phyloP scores from a whole-genome alignment of 106 monocot species.

The Acanthochlamys bracteata region DNA sequence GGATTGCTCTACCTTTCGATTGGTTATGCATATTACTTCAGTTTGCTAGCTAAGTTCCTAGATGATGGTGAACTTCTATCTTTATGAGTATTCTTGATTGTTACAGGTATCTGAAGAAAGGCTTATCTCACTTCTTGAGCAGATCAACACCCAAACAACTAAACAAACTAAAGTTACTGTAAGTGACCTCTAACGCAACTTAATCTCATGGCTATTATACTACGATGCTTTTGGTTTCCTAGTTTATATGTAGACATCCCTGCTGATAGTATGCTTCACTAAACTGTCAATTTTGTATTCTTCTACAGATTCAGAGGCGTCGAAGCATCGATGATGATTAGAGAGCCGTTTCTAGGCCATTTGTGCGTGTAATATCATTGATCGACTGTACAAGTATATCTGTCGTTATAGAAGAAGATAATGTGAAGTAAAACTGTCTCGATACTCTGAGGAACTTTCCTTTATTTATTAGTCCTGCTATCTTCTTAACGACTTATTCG shows the following conservation, averaged over 20 bases:
- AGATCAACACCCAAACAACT: conserved; percentile 64
- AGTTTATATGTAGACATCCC: background rate
- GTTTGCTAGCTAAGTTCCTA: background rate
- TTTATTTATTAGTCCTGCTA: too few relatives aligned
- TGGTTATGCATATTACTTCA: background rate
- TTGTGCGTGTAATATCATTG: background rate
- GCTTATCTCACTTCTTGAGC: conserved; percentile 68
- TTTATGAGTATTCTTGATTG: background rate
- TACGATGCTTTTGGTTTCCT: background rate
- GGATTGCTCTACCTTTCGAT: background rate
- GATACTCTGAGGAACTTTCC: too few relatives aligned
- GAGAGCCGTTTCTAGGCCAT: background rate
- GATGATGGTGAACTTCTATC: background rate
- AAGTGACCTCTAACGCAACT: conserved; percentile 11
- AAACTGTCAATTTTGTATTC: background rate
- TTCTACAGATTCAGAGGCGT: conserved; percentile 64
- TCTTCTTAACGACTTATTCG: too few relatives aligned
- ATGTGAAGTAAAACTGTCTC: too few relatives aligned
- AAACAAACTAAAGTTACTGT: conserved; percentile 80
- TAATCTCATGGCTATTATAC: background rate
- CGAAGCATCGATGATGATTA: conserved; percentile 71
- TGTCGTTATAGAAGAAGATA: too few relatives aligned
- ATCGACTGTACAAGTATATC: too few relatives aligned
- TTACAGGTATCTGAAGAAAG: conserved; percentile 67
- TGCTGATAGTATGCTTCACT: background rate